These are phyloP conservation scores for Marasmius fiardii DNA, from an alignment of 1,284 basidiomycete genomes.

Conservation along the genomic window DNA sequence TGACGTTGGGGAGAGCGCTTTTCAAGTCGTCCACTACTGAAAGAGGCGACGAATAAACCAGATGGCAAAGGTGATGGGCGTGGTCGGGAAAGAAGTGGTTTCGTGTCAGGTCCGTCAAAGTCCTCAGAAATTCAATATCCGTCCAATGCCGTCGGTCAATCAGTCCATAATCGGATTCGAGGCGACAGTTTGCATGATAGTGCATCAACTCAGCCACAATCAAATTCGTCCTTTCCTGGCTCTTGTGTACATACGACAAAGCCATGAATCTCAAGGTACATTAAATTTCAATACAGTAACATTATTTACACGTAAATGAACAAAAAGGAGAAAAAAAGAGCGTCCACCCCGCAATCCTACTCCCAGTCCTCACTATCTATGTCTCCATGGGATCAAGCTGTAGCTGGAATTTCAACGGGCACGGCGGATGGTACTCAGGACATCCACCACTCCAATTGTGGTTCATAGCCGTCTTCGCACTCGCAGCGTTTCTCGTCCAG, in stretches of 20 bases:
- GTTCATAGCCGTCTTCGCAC: conserved; percentile 10
- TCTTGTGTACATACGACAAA: too few species aligned
- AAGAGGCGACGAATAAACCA: background rate
- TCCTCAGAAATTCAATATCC: background rate
- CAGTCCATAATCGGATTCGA: too few species aligned
- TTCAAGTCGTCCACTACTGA: background rate
- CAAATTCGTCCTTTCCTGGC: too few species aligned
- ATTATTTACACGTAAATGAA: too few species aligned
- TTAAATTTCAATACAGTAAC: too few species aligned
- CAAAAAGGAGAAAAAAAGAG: background rate
- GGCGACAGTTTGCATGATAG: too few species aligned
- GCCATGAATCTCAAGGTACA: too few species aligned
- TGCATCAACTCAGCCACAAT: too few species aligned
- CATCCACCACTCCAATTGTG: conserved; percentile 16
- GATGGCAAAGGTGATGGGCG: background rate
- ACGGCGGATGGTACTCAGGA: conserved; percentile 12
- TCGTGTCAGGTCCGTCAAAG: background rate
- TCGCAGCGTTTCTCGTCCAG: conserved; percentile 22
- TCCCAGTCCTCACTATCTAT: background rate
- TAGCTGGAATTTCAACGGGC: conserved; percentile 2
- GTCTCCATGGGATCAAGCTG: background rate
- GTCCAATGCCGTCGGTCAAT: background rate
- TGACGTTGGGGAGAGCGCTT: background rate
- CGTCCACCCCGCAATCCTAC: too few species aligned
- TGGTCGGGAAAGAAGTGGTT: background rate